phyloP scores from a whole-genome alignment of 2,329 filamentous ascomycete genomes.

The Beauveria brongniartii region DNA sequence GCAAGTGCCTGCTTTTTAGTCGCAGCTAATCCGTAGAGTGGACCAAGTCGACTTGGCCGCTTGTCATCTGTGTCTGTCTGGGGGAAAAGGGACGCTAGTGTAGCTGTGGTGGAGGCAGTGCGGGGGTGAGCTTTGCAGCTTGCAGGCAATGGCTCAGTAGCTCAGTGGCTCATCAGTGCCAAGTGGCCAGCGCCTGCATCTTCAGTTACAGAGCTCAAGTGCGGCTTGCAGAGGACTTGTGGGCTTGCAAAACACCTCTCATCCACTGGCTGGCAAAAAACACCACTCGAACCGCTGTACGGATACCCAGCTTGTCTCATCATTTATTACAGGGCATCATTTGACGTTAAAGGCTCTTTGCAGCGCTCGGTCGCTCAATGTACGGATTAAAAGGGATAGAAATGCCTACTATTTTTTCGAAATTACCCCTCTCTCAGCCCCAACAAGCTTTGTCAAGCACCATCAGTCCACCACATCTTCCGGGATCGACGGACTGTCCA shows the following conservation, averaged over 20 bases:
- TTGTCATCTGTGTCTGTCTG: neutral
- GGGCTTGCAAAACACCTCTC: too few relatives aligned
- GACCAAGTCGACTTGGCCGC: constrained; percentile 1
- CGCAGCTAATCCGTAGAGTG: neutral
- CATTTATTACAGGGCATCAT: neutral
- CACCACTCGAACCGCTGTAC: neutral
- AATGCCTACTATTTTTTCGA: too few relatives aligned
- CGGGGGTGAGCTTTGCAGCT: neutral
- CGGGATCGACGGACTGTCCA: constrained; percentile 4
- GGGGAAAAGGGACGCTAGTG: constrained; percentile 1
- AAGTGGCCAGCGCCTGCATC: neutral
- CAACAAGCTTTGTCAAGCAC: neutral
- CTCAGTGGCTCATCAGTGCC: neutral
- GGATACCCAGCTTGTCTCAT: too few relatives aligned
- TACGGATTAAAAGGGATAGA: too few relatives aligned
- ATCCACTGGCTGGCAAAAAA: too few relatives aligned
- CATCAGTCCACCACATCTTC: neutral
- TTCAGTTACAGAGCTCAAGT: neutral
- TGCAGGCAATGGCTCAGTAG: neutral
- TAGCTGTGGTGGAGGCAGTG: constrained; percentile 7
- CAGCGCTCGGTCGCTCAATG: too few relatives aligned
- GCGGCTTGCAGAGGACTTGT: neutral
- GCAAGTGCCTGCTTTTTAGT: neutral
- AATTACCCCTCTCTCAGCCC: neutral
- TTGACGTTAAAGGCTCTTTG: neutral